Evolutionary conservation across 768 basidiomycete genomes (phyloP).

Genomic region (Tylopilus sp.): DNA sequence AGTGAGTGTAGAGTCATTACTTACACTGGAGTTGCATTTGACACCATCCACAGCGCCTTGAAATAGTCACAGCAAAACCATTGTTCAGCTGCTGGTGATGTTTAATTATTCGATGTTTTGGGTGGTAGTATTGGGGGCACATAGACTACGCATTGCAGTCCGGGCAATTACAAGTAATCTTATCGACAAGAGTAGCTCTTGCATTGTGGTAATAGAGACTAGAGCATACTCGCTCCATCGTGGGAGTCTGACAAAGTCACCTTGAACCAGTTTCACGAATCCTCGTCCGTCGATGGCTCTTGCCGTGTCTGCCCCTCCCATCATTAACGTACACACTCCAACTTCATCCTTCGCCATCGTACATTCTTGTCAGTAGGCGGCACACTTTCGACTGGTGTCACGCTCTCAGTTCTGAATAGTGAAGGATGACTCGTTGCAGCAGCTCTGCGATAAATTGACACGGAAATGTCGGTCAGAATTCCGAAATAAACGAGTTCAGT

Average conservation of each 20-base stretch:
- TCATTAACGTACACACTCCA: slow-evolving; percentile 78
- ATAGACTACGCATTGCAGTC: slow-evolving; percentile 6
- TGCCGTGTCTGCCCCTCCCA: slow-evolving; percentile 36
- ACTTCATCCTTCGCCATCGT: slow-evolving; percentile 68
- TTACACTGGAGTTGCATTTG: background rate
- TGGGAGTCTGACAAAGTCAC: background rate
- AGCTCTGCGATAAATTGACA: slow-evolving; percentile 68
- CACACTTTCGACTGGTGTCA: background rate
- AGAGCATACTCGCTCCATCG: background rate
- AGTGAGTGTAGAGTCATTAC: slow-evolving; percentile 38
- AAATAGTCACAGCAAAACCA: slow-evolving; percentile 65
- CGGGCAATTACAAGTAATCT: slow-evolving; percentile 1
- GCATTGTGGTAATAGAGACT: background rate
- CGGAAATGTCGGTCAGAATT: slow-evolving; percentile 60
- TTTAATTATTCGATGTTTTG: background rate
- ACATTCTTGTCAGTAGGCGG: slow-evolving; percentile 59
- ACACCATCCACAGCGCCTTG: slow-evolving; percentile 53
- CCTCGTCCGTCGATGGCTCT: background rate
- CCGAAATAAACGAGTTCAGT: slow-evolving; percentile 57
- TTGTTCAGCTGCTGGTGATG: slow-evolving; percentile 69
- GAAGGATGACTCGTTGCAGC: slow-evolving; percentile 59
- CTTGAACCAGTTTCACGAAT: background rate
- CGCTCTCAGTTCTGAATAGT: slow-evolving; percentile 40
- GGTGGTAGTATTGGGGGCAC: background rate
- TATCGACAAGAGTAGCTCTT: background rate